Evolutionary conservation across 495 filamentous ascomycete species (phyloP).

Genomic region (Pyronema domesticum): DNA sequence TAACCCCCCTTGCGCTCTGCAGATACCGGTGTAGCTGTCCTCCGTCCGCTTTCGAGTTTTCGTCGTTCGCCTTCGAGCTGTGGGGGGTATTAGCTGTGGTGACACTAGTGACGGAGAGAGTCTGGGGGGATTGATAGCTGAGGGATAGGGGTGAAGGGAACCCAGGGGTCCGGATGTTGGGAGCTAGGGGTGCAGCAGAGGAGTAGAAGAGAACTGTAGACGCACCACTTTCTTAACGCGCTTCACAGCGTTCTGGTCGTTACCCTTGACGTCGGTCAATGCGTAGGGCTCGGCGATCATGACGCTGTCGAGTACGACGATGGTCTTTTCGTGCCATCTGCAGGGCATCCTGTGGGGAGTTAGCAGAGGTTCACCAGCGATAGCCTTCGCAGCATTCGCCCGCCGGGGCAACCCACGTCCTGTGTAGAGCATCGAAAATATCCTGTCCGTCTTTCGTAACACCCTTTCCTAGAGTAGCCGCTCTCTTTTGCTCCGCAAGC

Average conservation of each 20-base stretch:
- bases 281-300: conserved; percentile 43
- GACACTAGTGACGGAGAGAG: neutral
- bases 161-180: neutral
- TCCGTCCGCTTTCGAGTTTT: conserved; percentile 17
- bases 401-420: conserved; percentile 26
- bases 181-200: too few relatives aligned
- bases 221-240: conserved; percentile 49
- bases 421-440: conserved; percentile 46
- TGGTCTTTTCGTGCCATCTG: conserved; percentile 43
- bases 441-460: conserved; percentile 51
- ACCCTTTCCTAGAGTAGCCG: conserved; percentile 39
- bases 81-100: neutral
- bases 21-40: conserved; percentile 17
- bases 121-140: too few relatives aligned
- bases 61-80: conserved; percentile 24
- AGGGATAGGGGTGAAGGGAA: neutral
- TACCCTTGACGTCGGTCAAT: conserved; percentile 38
- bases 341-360: conserved; percentile 32
- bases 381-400: neutral
- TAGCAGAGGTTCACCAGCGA: neutral
- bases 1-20: conserved; percentile 21
- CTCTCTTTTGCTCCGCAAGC: conserved; percentile 35
- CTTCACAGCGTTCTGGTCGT: conserved; percentile 33
- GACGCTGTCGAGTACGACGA: conserved; percentile 49
- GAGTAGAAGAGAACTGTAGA: conserved; percentile 8